These are phyloP conservation scores for Benincasa hispida DNA, from an alignment of 306 rosid species.

Conservation along the genomic window DNA sequence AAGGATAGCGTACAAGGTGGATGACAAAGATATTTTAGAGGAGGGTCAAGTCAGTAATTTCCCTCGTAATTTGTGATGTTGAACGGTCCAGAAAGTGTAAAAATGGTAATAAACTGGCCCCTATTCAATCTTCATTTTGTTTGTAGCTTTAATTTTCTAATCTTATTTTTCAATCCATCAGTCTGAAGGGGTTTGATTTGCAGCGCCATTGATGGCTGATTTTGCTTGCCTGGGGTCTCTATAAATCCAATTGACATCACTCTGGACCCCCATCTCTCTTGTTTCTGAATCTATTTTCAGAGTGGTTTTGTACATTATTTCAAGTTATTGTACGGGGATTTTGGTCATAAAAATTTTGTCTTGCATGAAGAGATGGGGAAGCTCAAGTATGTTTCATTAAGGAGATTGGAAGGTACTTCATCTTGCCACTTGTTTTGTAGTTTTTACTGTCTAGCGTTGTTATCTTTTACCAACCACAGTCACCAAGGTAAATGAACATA, in stretches of 20 bases:
- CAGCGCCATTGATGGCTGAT: conserved; percentile 22
- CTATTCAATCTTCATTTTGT: conserved; percentile 8
- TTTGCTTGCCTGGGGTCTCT: conserved; percentile 26
- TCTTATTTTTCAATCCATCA: conserved; percentile 20
- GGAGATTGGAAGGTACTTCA: background rate
- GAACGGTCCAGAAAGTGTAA: conserved; percentile 14
- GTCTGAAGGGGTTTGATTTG: conserved; percentile 21
- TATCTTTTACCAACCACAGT: background rate
- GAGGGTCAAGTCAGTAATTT: conserved; percentile 85
- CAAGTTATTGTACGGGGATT: conserved; percentile 37
- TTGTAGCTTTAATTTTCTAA: conserved; percentile 15
- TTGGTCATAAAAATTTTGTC: conserved; percentile 58
- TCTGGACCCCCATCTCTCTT: background rate
- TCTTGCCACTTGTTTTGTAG: conserved; percentile 1
- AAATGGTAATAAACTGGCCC: conserved; percentile 26
- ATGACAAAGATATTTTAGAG: conserved; percentile 75
- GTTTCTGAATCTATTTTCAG: conserved; percentile 12
- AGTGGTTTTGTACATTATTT: conserved; percentile 58
- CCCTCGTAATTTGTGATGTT: conserved; percentile 63
- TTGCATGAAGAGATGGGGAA: conserved; percentile 17
- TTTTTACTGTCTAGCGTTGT: background rate
- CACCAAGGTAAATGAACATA: background rate
- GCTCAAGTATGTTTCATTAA: conserved; percentile 9
- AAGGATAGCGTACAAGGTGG: conserved; percentile 84
- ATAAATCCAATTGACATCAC: conserved; percentile 28